These are phyloP conservation scores for Suillus lakei DNA, from an alignment of 768 basidiomycete species.

Conservation along the genomic window DNA sequence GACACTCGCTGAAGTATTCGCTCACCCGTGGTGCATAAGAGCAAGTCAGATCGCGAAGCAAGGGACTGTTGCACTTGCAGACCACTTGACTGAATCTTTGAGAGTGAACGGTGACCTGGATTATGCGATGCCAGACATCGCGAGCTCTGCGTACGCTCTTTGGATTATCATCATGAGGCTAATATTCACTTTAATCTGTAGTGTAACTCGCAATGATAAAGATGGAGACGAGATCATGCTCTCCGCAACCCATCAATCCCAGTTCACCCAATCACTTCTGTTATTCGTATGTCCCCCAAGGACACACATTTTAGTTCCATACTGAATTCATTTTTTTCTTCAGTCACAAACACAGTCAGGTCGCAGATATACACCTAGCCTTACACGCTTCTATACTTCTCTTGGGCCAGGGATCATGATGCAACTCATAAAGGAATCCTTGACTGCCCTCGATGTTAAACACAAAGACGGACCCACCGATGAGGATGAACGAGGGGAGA, in stretches of 20 bases:
- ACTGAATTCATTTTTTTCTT: neutral
- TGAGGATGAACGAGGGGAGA: conserved; percentile 16
- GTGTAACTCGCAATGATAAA: conserved; percentile 37
- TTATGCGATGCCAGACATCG: conserved; percentile 63
- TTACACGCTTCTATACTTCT: conserved; percentile 82
- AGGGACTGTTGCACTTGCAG: conserved; percentile 59
- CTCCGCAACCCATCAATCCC: conserved; percentile 58
- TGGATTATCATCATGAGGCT: neutral
- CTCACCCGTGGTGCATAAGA: conserved; percentile 78
- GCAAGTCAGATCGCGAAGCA: conserved; percentile 70
- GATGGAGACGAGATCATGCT: conserved; percentile 69
- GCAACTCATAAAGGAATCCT: conserved; percentile 55
- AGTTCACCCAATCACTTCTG: conserved; percentile 81
- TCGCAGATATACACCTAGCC: conserved; percentile 68
- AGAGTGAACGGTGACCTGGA: conserved; percentile 75
- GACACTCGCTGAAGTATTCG: conserved; percentile 57
- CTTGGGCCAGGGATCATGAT: conserved; percentile 58
- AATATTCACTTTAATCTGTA: conserved; percentile 1
- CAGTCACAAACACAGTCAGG: conserved; percentile 87
- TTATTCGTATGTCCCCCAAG: conserved; percentile 68
- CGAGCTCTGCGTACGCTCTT: conserved; percentile 35
- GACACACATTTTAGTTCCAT: neutral
- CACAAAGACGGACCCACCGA: conserved; percentile 45
- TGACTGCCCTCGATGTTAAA: conserved; percentile 54
- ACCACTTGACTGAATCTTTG: conserved; percentile 71